These are phyloP conservation scores for Bidens hawaiensis DNA, from an alignment of 140 eudicot genomes.

Conservation along the genomic window DNA sequence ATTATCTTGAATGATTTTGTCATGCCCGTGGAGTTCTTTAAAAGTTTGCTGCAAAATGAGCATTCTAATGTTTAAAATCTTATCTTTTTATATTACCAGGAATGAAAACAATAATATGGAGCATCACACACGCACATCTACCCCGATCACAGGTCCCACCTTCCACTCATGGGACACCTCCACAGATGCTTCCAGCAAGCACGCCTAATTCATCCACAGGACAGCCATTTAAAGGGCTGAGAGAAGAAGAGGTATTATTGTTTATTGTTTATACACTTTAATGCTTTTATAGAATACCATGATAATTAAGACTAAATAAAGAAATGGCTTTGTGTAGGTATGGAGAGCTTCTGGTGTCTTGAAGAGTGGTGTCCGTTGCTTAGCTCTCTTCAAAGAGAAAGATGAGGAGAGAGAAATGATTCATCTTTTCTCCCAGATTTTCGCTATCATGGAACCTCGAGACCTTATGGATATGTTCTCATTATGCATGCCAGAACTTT, in stretches of 20 bases:
- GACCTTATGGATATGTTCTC: slow-evolving; percentile 99
- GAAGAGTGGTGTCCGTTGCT: slow-evolving; percentile 97
- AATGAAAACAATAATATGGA: slow-evolving; percentile 99
- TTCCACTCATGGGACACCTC: slow-evolving; percentile 74
- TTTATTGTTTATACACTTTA: neutral
- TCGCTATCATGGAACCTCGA: slow-evolving; percentile 97
- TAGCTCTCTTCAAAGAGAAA: slow-evolving; percentile 86
- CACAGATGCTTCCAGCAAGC: slow-evolving; percentile 68
- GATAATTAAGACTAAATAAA: slow-evolving; percentile 8
- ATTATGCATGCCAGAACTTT: slow-evolving; percentile 96
- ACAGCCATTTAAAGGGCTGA: slow-evolving; percentile 84
- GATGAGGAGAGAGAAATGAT: slow-evolving; percentile 97
- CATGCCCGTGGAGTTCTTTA: neutral
- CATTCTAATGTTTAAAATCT: neutral
- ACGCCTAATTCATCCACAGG: slow-evolving; percentile 55
- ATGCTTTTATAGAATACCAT: neutral
- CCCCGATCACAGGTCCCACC: slow-evolving; percentile 97
- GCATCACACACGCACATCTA: slow-evolving; percentile 93
- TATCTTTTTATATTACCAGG: slow-evolving; percentile 42
- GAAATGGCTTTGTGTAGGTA: slow-evolving; percentile 44
- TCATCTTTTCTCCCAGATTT: slow-evolving; percentile 81
- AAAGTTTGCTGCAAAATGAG: neutral
- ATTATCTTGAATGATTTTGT: slow-evolving; percentile 5
- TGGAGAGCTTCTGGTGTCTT: slow-evolving; percentile 97
- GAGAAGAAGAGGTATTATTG: slow-evolving; percentile 88